Evolutionary conservation across 148 eudicot genomes (phyloP).

Genomic region (Fagopyrum tataricum): DNA sequence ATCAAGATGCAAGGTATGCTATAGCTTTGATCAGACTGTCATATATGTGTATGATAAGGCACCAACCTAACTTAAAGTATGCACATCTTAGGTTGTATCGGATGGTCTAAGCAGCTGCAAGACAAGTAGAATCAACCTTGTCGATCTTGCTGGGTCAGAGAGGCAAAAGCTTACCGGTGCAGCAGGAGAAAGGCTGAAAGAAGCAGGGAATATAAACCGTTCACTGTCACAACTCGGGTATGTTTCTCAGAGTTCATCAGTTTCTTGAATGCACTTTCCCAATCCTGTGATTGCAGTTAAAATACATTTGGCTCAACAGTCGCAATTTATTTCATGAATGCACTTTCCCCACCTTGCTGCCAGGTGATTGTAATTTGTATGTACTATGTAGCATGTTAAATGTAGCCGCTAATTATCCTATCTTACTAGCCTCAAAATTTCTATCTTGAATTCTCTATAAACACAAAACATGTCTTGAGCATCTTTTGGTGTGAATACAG

Average conservation of each 20-base stretch:
- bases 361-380: not conserved
- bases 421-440: not conserved
- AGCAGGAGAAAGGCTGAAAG: slow-evolving; percentile 96
- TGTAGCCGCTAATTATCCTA: not conserved
- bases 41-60: not conserved
- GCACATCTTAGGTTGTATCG: slow-evolving; percentile 45
- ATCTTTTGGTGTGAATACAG: slow-evolving; percentile 40
- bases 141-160: slow-evolving; percentile 99
- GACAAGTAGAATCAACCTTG: slow-evolving; percentile 86
- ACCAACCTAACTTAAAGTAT: slow-evolving; percentile 13
- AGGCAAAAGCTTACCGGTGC: slow-evolving; percentile 95
- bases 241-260: slow-evolving; percentile 8
- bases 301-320: not conserved
- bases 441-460: not conserved
- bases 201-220: slow-evolving; percentile 93
- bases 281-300: not conserved
- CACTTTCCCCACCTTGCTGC: not conserved
- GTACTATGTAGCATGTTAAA: not conserved
- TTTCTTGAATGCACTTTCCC: not conserved
- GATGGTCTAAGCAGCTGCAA: slow-evolving; percentile 82
- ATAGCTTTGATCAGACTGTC: slow-evolving; percentile 1
- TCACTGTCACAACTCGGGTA: slow-evolving; percentile 99
- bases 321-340: no score
- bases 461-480: not conserved
- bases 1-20: slow-evolving; percentile 82